Base-by-base conservation (phyloP, 2,329 filamentous ascomycete species). In the Acrocalymma vagum region DNA sequence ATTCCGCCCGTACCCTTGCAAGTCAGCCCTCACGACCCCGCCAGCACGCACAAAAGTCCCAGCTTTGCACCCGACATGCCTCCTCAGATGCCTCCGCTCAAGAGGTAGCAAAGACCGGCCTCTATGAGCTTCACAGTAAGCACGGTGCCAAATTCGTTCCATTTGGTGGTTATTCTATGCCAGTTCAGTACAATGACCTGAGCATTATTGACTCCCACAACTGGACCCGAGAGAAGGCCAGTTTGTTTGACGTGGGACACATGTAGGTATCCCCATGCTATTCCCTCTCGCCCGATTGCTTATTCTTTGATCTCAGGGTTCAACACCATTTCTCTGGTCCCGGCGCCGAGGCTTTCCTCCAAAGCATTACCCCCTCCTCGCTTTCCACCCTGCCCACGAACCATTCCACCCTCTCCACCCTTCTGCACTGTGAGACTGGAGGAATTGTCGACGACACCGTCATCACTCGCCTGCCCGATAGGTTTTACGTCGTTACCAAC, bases 381-480 rank as follows among this genome's bases (percentile, higher is more conserved):
- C 77, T 94, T 34, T 77, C 79, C 31, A 75, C 78, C 22, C 80
- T 96, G 46, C 74, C 75, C 18, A 67, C 76, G 27, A 84, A 90
- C 74, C 80, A 83, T 61, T 91, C 88, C 56, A 92, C 88, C 10
- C 80, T 99, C 25, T 95, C 89, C n/a, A 85, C 86, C 3, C 79
- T 99, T 21, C 78, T 99, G 26, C 87, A 89, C 33, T 55, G 56
- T 5, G 77, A 76, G 9, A 92, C 86, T 0, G 94, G 94, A 27
- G 94, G 94, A 33, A 97, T 99, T 56, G 85, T 96, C 32, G 94
- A 99, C 67, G 94, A 99, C 73, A 91, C 88, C 4, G 86, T 99
- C 58, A 86, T 99, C 62, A 95, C 92, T 5, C 82, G 87, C 47
- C 78, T 95, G 9, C 42, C 63, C 2, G 60, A 59, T 23, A 63